These are phyloP conservation scores for Nitzschia inconspicua DNA, from an alignment of 108 stramenopile genomes.

Conservation along the genomic window DNA sequence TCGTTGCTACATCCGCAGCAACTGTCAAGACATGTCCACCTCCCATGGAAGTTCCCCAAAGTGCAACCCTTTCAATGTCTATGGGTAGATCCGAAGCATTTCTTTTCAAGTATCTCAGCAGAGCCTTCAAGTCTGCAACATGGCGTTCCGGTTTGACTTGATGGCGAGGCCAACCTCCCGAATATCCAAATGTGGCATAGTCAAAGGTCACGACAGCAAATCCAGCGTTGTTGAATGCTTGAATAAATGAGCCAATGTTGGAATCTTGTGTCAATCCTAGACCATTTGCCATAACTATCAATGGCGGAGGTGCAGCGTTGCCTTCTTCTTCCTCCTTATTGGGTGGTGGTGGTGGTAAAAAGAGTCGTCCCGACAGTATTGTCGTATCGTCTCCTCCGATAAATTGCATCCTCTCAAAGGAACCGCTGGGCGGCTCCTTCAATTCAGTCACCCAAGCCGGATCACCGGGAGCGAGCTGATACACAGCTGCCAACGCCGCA, in stretches of 20 bases:
- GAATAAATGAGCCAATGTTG: conserved; percentile 7
- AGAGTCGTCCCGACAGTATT: background rate
- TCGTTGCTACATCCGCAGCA: conserved; percentile 9
- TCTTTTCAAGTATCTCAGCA: too few species aligned
- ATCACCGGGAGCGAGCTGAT: too few species aligned
- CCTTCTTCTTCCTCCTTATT: background rate
- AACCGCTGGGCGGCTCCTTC: too few species aligned
- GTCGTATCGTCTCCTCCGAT: conserved; percentile 5
- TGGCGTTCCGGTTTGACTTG: conserved; percentile 5
- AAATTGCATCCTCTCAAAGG: too few species aligned
- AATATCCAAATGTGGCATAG: conserved; percentile 28
- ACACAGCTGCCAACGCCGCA: too few species aligned
- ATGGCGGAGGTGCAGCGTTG: background rate
- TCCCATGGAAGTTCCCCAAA: conserved; percentile 31
- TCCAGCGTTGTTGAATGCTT: conserved; percentile 13
- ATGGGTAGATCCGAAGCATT: too few species aligned
- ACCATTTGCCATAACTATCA: conserved; percentile 25
- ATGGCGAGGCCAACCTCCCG: conserved; percentile 20
- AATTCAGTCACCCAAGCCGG: too few species aligned
- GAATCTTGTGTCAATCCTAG: conserved; percentile 26
- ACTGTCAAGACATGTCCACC: conserved; percentile 27
- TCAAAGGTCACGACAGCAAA: conserved; percentile 32
- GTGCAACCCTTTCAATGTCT: conserved; percentile 13
- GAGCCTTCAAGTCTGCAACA: conserved; percentile 16
- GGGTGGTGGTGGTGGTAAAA: background rate